These are phyloP conservation scores for Ascochyta lentis DNA, from an alignment of 2,329 filamentous ascomycete species.

Conservation along the genomic window DNA sequence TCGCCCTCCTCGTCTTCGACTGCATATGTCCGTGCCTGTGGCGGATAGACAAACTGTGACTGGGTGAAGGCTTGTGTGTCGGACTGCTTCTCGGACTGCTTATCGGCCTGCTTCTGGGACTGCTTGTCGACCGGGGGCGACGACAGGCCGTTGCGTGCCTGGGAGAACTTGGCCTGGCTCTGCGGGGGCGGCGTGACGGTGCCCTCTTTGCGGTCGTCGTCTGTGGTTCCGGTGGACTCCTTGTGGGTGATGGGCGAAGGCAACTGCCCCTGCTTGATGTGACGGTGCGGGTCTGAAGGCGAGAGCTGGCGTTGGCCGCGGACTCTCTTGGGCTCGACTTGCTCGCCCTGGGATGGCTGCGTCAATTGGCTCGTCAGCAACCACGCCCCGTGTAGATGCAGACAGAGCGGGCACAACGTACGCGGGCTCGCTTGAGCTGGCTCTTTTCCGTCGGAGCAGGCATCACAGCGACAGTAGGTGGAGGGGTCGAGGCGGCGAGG, in stretches of 20 bases:
- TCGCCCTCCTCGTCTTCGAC: slow-evolving; percentile 84
- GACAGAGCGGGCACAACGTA: slow-evolving; percentile 54
- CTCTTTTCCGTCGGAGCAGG: slow-evolving; percentile 72
- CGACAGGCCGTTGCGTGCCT: slow-evolving; percentile 52
- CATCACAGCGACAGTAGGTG: slow-evolving; percentile 50
- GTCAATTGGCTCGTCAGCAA: slow-evolving; percentile 32
- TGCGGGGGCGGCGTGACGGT: slow-evolving; percentile 70
- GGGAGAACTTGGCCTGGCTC: slow-evolving; percentile 39
- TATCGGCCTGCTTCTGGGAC: neutral
- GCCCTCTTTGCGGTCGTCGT: slow-evolving; percentile 67
- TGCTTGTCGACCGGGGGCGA: slow-evolving; percentile 57
- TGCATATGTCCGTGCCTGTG: slow-evolving; percentile 76
- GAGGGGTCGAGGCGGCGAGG: slow-evolving; percentile 25
- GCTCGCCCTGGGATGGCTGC: slow-evolving; percentile 71
- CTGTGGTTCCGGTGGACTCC: slow-evolving; percentile 64
- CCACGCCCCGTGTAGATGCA: neutral
- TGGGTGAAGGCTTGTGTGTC: slow-evolving; percentile 85
- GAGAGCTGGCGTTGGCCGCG: slow-evolving; percentile 73
- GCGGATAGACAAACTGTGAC: slow-evolving; percentile 80
- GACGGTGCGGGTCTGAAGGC: slow-evolving; percentile 61
- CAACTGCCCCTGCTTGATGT: slow-evolving; percentile 62
- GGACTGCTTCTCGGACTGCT: slow-evolving; percentile 55
- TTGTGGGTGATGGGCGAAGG: slow-evolving; percentile 81
- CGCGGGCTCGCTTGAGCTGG: slow-evolving; percentile 82
- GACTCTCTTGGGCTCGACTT: slow-evolving; percentile 78